Evolutionary conservation across 2,329 filamentous ascomycete genomes (phyloP).

Genomic region (Trichoderma asperellum): DNA sequence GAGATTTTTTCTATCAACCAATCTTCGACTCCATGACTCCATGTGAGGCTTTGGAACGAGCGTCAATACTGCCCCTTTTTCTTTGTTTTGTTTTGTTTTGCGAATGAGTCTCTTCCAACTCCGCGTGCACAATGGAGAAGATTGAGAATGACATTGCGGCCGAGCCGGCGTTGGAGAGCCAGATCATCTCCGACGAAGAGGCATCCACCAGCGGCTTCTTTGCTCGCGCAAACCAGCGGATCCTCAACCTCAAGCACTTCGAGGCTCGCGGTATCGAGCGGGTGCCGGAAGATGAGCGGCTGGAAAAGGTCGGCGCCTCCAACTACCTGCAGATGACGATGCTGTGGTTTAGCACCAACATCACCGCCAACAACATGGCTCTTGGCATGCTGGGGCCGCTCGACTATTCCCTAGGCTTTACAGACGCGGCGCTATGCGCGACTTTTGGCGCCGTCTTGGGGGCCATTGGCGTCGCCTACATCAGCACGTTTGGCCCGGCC

Average conservation of each 20-base stretch:
- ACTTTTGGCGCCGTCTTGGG: constrained; percentile 77
- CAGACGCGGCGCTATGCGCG: constrained; percentile 72
- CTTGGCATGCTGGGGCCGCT: constrained; percentile 72
- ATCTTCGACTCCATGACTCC: background rate
- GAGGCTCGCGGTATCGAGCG: constrained; percentile 48
- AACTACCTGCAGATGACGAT: constrained; percentile 47
- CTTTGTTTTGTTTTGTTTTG: background rate
- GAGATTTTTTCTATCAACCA: background rate
- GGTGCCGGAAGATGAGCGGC: constrained; percentile 44
- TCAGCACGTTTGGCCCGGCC: constrained; percentile 73
- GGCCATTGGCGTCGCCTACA: constrained; percentile 73
- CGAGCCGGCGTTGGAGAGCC: background rate
- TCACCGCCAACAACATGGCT: constrained; percentile 56
- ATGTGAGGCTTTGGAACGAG: background rate
- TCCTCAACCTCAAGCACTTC: constrained; percentile 43
- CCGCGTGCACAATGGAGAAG: background rate
- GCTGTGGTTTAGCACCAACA: constrained; percentile 51
- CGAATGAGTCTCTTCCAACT: background rate
- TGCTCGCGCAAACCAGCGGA: constrained; percentile 33
- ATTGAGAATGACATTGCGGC: background rate
- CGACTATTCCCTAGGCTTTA: constrained; percentile 71
- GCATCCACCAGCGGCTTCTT: constrained; percentile 1
- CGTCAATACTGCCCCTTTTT: background rate
- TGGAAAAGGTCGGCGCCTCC: constrained; percentile 38
- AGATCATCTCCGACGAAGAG: background rate